Evolutionary conservation across 1,284 basidiomycete species (phyloP), one percentile per base, ranked within the genome.

Genomic region (Peniophora sp.): DNA sequence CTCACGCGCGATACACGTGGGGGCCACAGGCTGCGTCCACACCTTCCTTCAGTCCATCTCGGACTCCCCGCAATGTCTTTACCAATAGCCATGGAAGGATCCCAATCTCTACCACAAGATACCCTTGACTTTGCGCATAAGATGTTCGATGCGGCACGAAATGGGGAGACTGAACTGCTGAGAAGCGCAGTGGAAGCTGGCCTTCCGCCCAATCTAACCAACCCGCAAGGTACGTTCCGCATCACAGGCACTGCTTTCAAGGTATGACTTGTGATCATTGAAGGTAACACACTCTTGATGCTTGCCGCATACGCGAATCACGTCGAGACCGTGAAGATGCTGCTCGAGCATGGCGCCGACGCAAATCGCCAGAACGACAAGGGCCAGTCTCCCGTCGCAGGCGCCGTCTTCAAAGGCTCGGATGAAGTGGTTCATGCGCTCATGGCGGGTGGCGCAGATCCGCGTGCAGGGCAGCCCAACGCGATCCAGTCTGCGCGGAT

Each of bases 261-360:
- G n/a, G n/a, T n/a, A n/a, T 32, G 16, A 8, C 34, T 16, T n/a
- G 10, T 36, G 12, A 2, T 27, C 17, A 22, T 50, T 12, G 22
- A 58, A 79, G 87, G 88, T 17, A 89, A 90, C 62, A 86, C 85
- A 2, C 70, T 92, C 5, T 72, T 93, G 52, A 93, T 93, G 89
- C 78, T 92, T 39, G 83, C 87, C 2, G 77, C 88, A 2, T 93
- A 93, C 63, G 80, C 84, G 41, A 89, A 89, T 1, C 87, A 91
- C 56, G 62, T 69, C 1, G 68, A 73, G 1, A 77, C 88, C 17
- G 73, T 81, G 0, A 66, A 67, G 39, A 70, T 69, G 8, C 72
- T 91, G 22, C 62, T 89, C 38, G 56, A 63, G 5, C 71, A 74
- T 24, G 78, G 79, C 1, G 86, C 79, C 36, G 85, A 91, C 63